These are phyloP conservation scores for Blumeria graminis DNA, from an alignment of 2,329 filamentous ascomycete species.

Conservation along the genomic window DNA sequence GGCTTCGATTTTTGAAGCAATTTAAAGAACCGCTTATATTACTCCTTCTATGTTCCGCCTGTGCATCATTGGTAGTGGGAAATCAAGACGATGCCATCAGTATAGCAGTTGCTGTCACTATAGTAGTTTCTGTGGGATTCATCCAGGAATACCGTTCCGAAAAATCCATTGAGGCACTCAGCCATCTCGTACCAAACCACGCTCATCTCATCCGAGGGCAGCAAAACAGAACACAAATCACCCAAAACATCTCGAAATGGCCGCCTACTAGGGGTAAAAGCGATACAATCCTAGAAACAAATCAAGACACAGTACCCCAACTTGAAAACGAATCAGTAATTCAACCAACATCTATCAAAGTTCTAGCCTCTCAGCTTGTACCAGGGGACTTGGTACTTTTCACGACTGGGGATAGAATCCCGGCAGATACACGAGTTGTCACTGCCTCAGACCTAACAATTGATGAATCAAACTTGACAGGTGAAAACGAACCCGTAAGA, in stretches of 20 bases:
- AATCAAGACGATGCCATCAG: conserved; percentile 90
- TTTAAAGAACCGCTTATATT: conserved; percentile 92
- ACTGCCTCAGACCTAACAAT: conserved; percentile 75
- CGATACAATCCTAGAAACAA: conserved; percentile 8
- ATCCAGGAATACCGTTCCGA: conserved; percentile 95
- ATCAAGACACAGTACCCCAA: conserved; percentile 13
- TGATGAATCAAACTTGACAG: conserved; percentile 89
- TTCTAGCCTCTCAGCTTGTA: conserved; percentile 69
- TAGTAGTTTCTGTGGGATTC: conserved; percentile 89
- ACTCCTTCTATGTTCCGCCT: conserved; percentile 71
- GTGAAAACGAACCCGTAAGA: conserved; percentile 79
- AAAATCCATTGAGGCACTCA: conserved; percentile 87
- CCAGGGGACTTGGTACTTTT: conserved; percentile 85
- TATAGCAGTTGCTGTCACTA: conserved; percentile 87
- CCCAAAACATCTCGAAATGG: conserved; percentile 19
- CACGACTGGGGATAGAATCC: conserved; percentile 86
- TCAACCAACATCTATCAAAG: conserved; percentile 50
- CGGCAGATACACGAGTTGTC: conserved; percentile 85
- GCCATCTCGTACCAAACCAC: conserved; percentile 79
- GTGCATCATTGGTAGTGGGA: conserved; percentile 68
- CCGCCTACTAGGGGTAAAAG: conserved; percentile 17
- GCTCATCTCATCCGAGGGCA: conserved; percentile 63
- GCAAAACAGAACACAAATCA: conserved; percentile 5
- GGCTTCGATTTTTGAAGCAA: conserved; percentile 86
- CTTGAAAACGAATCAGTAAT: conserved; percentile 33